Base-by-base conservation (phyloP, 2,329 filamentous ascomycete genomes). In the Colletotrichum ledebouriae region DNA sequence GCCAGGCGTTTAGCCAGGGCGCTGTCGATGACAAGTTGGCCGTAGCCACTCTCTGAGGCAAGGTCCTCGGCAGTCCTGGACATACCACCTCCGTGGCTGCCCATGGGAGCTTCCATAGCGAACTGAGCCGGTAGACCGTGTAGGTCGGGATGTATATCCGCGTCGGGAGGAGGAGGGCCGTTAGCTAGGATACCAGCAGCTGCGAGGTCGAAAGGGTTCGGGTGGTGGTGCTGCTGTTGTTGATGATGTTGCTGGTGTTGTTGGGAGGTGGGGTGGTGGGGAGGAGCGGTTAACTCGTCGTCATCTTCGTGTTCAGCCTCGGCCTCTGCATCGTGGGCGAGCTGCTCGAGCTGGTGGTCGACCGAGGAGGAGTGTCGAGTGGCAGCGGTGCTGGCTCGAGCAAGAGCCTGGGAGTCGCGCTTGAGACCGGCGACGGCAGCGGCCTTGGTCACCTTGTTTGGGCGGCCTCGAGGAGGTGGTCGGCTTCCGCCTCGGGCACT, bases 1-100 rank as follows among this genome's bases (percentile, higher is more conserved):
- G 84, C 81, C n/a, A 89, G 77, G 44, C 84, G 82, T 76, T 84
- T 86, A n/a, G 84, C 85, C 11, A 89, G 78, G 0, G 84, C 82
- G 73, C 85, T 87, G 74, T 88, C 85, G 25, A 86, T 80, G 41
- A 81, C 79, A 25, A 88, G 78, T 2, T 76, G 74, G 6, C 72
- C 69, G 65, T 87, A 87, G 49, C 86, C 86, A 1, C 80, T 82
- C 49, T 82, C 78, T 12, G 75, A 74, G 6, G 85, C 85, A 15
- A 87, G 74, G 4, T 83, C 78, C 62, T 83, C 83, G 1, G 85
- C 86, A 5, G 82, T 83, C 66, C 70, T 74, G 47, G 58, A 42
- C 37, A 69, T 42, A 10, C 60, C 59, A 3, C 52, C 52, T n/a
- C 49, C 49, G 25, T 63, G 65, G 25, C 47, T 41, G 29, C 62